Evolutionary conservation across 257 asterid species (phyloP), one percentile per base, ranked within the genome.

Genomic region (Voacanga thouarsii): DNA sequence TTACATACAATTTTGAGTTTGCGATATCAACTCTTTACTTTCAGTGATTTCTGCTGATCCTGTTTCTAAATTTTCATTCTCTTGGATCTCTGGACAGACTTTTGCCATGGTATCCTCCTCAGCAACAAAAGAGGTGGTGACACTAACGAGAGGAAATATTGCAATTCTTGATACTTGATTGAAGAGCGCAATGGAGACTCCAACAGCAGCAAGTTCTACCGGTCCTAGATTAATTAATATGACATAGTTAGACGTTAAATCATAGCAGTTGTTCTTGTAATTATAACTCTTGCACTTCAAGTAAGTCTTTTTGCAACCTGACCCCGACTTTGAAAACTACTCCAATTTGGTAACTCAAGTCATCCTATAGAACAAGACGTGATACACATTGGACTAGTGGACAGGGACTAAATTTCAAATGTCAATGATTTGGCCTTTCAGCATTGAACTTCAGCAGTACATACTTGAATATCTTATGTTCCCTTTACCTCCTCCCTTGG

Each of bases 51-150:
- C 41, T n/a, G 75, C 51, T 47, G 80, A 68, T 16, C 63, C 75
- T 49, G 15, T 47, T 50, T 87, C 93, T 80, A 70, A 73, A 76
- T 76, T 85, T 56, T 75, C 85, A 66, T 15, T 19, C 30, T 84
- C 86, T 69, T 86, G 74, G 2, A 65, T 6, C 23, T 83, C 84
- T 7, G 53, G n/a, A 30, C 30, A 47, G 49, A 5, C 76, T 41
- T 72, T 79, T 23, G 80, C 43, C 50, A 87, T 56, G 1, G 97
- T 90, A 63, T 91, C 91, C 71, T 93, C 98, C 84, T 93, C 94
- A 0, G 98, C 98, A 18, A 93, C 98, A 56, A 91, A 93, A 15
- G 98, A 93, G 30, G 98, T 93, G 3, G 98, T 93, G 78, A 93
- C 87, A 72, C 94, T 93, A 14, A 93, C 98, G 30, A 93, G 94